A percentile compares a stretch with the other conserved stretches of the same genome.
Conservation (phyloP, 768 basidiomycete species). For the Porpolomopsis calyptriformis region DNA sequence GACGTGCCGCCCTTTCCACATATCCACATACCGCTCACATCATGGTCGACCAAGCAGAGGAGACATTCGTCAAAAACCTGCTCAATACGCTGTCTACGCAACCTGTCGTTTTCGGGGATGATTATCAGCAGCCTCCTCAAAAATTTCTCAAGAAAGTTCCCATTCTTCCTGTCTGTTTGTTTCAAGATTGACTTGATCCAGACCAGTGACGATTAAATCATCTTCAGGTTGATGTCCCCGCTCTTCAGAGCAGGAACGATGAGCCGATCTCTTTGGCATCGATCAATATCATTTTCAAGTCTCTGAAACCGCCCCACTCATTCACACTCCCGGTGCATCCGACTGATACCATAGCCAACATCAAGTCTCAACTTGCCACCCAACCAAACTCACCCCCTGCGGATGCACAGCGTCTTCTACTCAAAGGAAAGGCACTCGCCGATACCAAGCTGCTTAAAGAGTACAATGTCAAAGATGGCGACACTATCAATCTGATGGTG, state of each 20-base stretch:
- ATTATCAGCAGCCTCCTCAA: slow-evolving; percentile 65
- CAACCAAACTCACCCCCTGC: slow-evolving; percentile 63
- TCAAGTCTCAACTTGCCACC: slow-evolving; percentile 68
- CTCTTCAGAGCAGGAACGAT: slow-evolving; percentile 42
- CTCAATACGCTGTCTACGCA: slow-evolving; percentile 54
- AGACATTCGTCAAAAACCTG: slow-evolving; percentile 57
- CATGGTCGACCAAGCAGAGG: slow-evolving; percentile 47
- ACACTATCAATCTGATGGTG: slow-evolving; percentile 77
- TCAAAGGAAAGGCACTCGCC: slow-evolving; percentile 90
- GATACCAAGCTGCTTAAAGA: slow-evolving; percentile 87
- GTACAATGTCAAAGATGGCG: slow-evolving; percentile 72
- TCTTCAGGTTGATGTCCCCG: slow-evolving; percentile 45
- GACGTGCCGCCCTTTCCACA: neutral
- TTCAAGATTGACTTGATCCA: too few species aligned
- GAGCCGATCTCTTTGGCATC: slow-evolving; percentile 30
- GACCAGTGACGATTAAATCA: slow-evolving; percentile 5
- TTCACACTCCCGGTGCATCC: slow-evolving; percentile 64
- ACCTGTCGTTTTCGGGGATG: slow-evolving; percentile 58
- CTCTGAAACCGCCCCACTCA: slow-evolving; percentile 72
- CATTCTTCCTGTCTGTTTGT: slow-evolving; percentile 46
- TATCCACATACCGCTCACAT: neutral
- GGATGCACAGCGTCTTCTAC: slow-evolving; percentile 73
- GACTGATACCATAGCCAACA: slow-evolving; percentile 71
- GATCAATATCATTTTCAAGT: slow-evolving; percentile 78
- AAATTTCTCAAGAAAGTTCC: slow-evolving; percentile 61